These are phyloP conservation scores for Chionographis japonica DNA, from an alignment of 106 monocot species.

Conservation along the genomic window DNA sequence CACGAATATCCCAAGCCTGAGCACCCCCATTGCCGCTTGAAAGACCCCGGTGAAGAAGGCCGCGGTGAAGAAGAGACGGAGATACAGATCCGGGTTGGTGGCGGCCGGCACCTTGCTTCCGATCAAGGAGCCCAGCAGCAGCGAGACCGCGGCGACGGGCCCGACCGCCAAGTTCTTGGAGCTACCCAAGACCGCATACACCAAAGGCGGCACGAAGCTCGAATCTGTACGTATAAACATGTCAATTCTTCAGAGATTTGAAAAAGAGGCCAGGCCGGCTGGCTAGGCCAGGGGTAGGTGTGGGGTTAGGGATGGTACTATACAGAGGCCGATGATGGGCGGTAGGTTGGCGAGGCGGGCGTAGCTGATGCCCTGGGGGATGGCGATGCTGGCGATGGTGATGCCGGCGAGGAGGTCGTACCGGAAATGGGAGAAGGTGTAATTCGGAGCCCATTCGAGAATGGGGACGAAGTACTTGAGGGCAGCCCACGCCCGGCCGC, in stretches of 20 bases:
- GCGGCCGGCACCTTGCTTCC: conserved; percentile 18
- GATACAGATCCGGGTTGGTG: conserved; percentile 39
- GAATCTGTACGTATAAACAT: conserved; percentile 52
- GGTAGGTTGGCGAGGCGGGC: conserved; percentile 74
- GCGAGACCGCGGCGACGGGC: conserved; percentile 62
- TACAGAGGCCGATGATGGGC: conserved; percentile 83
- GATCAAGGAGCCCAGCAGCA: conserved; percentile 58
- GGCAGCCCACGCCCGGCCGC: conserved; percentile 5
- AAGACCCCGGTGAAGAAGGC: conserved; percentile 73
- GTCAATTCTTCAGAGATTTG: neutral
- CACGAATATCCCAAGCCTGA: conserved; percentile 69
- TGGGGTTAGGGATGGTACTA: neutral
- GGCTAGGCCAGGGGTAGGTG: no score
- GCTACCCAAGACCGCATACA: conserved; percentile 82
- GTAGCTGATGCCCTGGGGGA: conserved; percentile 90
- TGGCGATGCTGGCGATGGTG: conserved; percentile 77
- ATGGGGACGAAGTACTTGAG: conserved; percentile 50
- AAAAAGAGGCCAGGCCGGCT: no score
- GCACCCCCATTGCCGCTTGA: conserved; percentile 54
- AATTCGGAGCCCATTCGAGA: conserved; percentile 58
- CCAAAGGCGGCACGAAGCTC: conserved; percentile 72
- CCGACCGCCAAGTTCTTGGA: conserved; percentile 80
- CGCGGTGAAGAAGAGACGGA: conserved; percentile 53
- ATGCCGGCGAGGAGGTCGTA: conserved; percentile 68
- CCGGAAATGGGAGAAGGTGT: conserved; percentile 30